Conservation (phyloP, 2,329 filamentous ascomycete species). For the Grosmannia serpens region DNA sequence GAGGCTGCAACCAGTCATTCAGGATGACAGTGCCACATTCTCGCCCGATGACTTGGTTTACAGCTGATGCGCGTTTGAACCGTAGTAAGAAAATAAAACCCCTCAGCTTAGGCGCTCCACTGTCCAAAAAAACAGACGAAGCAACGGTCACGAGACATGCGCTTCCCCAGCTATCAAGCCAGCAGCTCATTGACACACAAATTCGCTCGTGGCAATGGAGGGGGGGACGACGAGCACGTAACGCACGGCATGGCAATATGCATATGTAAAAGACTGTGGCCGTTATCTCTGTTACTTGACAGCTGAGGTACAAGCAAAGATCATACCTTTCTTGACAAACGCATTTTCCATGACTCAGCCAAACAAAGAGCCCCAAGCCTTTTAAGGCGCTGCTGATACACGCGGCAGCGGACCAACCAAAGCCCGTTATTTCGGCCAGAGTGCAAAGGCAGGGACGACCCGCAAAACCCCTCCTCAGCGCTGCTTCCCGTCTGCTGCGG, state of each 20-base stretch:
- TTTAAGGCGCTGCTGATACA: neutral
- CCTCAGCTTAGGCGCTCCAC: neutral
- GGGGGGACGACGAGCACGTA: neutral
- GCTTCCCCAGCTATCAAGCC: neutral
- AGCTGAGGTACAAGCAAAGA: neutral
- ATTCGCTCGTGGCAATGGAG: neutral
- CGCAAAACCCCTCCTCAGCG: constrained; percentile 5
- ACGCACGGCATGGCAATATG: neutral
- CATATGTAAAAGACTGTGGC: neutral
- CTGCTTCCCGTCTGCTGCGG: constrained; percentile 1
- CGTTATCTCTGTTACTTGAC: neutral
- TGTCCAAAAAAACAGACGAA: neutral
- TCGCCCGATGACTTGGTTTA: no score
- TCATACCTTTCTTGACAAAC: neutral
- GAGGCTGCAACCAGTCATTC: no score
- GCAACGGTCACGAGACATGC: no score
- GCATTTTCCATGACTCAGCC: neutral
- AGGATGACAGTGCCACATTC: no score
- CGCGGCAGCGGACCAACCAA: constrained; percentile 1
- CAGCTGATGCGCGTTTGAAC: no score
- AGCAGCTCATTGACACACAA: no score
- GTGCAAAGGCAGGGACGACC: constrained; percentile 1
- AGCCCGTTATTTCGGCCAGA: neutral
- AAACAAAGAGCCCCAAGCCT: neutral
- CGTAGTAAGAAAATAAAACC: neutral